Evolutionary conservation across 2,329 filamentous ascomycete genomes (phyloP).

Genomic region (Samsoniella hepiali): DNA sequence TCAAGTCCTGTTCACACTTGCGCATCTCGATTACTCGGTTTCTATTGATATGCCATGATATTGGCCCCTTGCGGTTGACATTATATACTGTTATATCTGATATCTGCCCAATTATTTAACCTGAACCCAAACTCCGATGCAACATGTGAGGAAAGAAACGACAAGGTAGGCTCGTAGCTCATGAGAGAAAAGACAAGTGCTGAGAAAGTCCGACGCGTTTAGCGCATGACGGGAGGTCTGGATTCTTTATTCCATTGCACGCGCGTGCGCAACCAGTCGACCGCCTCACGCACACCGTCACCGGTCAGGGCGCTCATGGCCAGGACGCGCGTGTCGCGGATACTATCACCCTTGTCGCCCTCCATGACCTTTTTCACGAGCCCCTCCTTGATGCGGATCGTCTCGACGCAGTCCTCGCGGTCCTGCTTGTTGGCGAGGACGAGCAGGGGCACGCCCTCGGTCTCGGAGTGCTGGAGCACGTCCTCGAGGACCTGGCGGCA

Average conservation of each 20-base stretch:
- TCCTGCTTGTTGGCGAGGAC: slow-evolving; percentile 98
- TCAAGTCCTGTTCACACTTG: too few relatives aligned
- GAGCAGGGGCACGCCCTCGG: slow-evolving; percentile 85
- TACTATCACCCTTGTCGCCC: slow-evolving; percentile 80
- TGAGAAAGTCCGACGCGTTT: not conserved
- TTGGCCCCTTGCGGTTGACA: not conserved
- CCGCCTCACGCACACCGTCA: slow-evolving; percentile 84
- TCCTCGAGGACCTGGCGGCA: slow-evolving; percentile 86
- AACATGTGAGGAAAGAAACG: slow-evolving; percentile 14
- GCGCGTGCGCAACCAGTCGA: slow-evolving; percentile 92
- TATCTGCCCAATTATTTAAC: not conserved
- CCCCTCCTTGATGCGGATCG: slow-evolving; percentile 95
- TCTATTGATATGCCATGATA: not conserved
- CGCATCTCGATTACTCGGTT: too few relatives aligned
- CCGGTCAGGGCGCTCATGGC: slow-evolving; percentile 88
- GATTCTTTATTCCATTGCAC: slow-evolving; percentile 97
- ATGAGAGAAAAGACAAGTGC: slow-evolving; percentile 3
- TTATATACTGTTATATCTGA: not conserved
- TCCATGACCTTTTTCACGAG: slow-evolving; percentile 94
- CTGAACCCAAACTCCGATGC: slow-evolving; percentile 11
- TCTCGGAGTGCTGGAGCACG: slow-evolving; percentile 81
- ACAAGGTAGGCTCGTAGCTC: slow-evolving; percentile 18
- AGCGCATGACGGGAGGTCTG: slow-evolving; percentile 89
- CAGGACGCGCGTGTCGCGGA: slow-evolving; percentile 86
- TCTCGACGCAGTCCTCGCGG: slow-evolving; percentile 94